Percentiles rank a stretch among this genome's conserved stretches.
phyloP scores from a whole-genome alignment of 306 rosid species.

The Lathyrus tuberosus region DNA sequence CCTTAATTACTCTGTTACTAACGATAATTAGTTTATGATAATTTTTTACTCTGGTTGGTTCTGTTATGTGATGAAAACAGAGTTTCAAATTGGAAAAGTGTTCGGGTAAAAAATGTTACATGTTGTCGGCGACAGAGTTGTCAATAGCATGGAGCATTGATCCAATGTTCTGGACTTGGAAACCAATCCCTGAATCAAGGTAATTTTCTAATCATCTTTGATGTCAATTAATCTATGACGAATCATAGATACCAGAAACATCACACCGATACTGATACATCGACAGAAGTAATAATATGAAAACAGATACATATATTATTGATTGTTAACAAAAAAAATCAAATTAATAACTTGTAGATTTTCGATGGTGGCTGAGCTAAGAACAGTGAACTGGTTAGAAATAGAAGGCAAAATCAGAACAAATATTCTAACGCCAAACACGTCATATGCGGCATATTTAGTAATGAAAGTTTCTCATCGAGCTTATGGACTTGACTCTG shows the following conservation, averaged over 20 bases:
- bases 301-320: too few species aligned
- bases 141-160: conserved; percentile 50
- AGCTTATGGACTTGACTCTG: conserved; percentile 57
- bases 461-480: conserved; percentile 48
- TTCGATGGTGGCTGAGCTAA: conserved; percentile 53
- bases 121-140: conserved; percentile 62
- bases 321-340: too few species aligned
- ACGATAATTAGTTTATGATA: neutral
- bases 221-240: neutral
- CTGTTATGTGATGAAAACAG: conserved; percentile 35
- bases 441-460: conserved; percentile 58
- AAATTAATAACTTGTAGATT: conserved; percentile 46
- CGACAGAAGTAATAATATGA: too few species aligned
- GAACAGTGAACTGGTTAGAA: conserved; percentile 59
- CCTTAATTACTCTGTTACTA: neutral
- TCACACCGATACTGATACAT: too few species aligned
- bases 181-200: conserved; percentile 53
- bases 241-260: too few species aligned
- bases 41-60: too few species aligned
- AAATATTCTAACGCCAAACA: conserved; percentile 44
- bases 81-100: conserved; percentile 54
- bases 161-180: conserved; percentile 66
- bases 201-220: conserved; percentile 20
- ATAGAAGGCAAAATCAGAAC: conserved; percentile 57
- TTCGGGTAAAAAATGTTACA: conserved; percentile 48